Conservation (phyloP, 2,329 filamentous ascomycete species). For the Hymenoscyphus albidus region DNA sequence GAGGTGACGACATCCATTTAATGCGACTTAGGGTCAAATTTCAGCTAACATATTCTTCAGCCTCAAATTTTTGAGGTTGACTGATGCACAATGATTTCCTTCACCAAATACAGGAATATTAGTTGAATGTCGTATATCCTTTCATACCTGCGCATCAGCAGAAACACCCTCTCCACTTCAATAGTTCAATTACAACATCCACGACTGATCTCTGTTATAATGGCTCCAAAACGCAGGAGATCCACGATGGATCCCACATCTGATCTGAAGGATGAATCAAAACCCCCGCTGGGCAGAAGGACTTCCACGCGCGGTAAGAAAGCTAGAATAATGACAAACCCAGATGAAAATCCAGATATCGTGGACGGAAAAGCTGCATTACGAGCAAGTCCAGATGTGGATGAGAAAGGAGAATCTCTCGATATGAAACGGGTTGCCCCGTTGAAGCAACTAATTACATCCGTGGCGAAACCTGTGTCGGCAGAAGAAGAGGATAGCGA, state of each 20-base stretch:
- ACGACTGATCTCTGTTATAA: constrained; percentile 8
- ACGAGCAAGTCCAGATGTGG: constrained; percentile 33
- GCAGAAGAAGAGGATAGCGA: constrained; percentile 22
- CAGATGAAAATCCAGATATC: constrained; percentile 32
- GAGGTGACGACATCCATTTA: constrained; percentile 1
- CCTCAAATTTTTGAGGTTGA: background rate
- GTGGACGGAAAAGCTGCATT: constrained; percentile 32
- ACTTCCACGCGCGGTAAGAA: constrained; percentile 22
- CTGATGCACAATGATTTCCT: background rate
- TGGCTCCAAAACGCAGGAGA: constrained; percentile 33
- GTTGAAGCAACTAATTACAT: constrained; percentile 1
- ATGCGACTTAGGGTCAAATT: background rate
- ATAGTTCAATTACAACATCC: background rate
- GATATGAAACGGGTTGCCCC: constrained; percentile 18
- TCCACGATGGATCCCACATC: constrained; percentile 22
- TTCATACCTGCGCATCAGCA: constrained; percentile 16
- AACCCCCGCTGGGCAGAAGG: constrained; percentile 19
- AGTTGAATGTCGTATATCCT: background rate
- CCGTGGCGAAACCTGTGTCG: constrained; percentile 10
- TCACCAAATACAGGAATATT: background rate
- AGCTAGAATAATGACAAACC: constrained; percentile 29
- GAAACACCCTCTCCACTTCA: constrained; percentile 5
- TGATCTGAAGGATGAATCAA: background rate
- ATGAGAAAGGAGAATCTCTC: constrained; percentile 30
- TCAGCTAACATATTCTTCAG: background rate